Conservation (phyloP, 805 yeast species). For the Metschnikowia hibisci region DNA sequence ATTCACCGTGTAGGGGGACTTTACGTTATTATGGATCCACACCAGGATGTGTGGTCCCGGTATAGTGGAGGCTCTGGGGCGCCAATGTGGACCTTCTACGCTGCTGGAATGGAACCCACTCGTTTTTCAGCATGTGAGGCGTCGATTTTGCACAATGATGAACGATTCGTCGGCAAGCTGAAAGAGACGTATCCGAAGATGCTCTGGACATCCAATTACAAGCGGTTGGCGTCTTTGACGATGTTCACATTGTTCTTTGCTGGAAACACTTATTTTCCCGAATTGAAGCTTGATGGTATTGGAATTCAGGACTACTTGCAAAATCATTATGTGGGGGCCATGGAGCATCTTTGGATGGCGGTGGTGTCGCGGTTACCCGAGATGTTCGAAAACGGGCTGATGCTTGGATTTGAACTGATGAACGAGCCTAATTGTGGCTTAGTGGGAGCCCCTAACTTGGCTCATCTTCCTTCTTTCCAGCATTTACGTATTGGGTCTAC, state of each 20-base stretch:
- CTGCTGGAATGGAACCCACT: constrained; percentile 82
- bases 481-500: constrained; percentile 73
- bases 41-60: constrained; percentile 93
- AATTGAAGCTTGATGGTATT: constrained; percentile 61
- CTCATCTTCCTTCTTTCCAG: constrained; percentile 52
- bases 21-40: constrained; percentile 80
- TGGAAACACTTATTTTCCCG: constrained; percentile 74
- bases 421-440: constrained; percentile 84
- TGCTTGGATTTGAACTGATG: constrained; percentile 77
- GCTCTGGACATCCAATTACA: constrained; percentile 91
- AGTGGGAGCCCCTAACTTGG: constrained; percentile 58
- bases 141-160: constrained; percentile 66
- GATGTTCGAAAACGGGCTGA: constrained; percentile 40
- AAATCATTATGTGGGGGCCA: constrained; percentile 52
- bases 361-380: constrained; percentile 26
- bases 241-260: constrained; percentile 87
- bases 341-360: constrained; percentile 35
- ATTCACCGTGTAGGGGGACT: constrained; percentile 64
- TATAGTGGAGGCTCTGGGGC: constrained; percentile 91
- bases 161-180: constrained; percentile 28
- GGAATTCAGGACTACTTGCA: constrained; percentile 81
- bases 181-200: constrained; percentile 66
- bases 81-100: constrained; percentile 87
- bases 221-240: constrained; percentile 65
- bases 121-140: constrained; percentile 72